phyloP scores from a whole-genome alignment of 2,329 filamentous ascomycete species.

The Colletotrichum sojae region DNA sequence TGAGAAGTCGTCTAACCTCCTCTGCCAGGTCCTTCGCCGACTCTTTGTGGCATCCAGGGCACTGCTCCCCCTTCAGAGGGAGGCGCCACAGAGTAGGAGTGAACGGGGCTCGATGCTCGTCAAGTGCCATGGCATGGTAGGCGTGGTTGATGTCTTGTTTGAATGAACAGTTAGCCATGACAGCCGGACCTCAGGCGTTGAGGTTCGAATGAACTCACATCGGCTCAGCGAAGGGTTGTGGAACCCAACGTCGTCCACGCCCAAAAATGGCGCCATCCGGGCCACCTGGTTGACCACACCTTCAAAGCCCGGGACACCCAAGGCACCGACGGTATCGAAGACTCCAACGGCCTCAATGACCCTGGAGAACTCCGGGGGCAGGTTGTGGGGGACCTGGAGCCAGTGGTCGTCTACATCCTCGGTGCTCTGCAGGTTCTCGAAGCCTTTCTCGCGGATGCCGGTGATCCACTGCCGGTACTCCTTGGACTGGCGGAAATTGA shows the following conservation, averaged over 20 bases:
- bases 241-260: slow-evolving; percentile 21
- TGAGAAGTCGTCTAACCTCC: not conserved
- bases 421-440: not conserved
- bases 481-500: slow-evolving; percentile 10
- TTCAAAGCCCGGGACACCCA: slow-evolving; percentile 25
- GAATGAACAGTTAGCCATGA: too few relatives aligned
- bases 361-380: slow-evolving; percentile 16
- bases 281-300: not conserved
- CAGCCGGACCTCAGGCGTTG: too few relatives aligned
- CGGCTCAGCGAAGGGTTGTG: slow-evolving; percentile 18
- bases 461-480: slow-evolving; percentile 16
- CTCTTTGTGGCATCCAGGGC: not conserved
- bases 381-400: not conserved
- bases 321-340: slow-evolving; percentile 35
- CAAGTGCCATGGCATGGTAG: slow-evolving; percentile 21
- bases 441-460: not conserved
- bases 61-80: not conserved
- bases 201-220: slow-evolving; percentile 13
- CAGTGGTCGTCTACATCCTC: not conserved
- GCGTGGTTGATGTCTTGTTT: slow-evolving; percentile 17
- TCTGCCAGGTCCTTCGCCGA: not conserved
- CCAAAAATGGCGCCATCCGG: not conserved
- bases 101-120: slow-evolving; percentile 14
- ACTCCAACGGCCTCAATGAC: slow-evolving; percentile 30
- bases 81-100: slow-evolving; percentile 13